A percentile compares a stretch with the other conserved stretches of the same genome.
These are phyloP conservation scores for Raddia guianensis DNA, from an alignment of 176 grass and related monocot genomes.

Conservation along the genomic window DNA sequence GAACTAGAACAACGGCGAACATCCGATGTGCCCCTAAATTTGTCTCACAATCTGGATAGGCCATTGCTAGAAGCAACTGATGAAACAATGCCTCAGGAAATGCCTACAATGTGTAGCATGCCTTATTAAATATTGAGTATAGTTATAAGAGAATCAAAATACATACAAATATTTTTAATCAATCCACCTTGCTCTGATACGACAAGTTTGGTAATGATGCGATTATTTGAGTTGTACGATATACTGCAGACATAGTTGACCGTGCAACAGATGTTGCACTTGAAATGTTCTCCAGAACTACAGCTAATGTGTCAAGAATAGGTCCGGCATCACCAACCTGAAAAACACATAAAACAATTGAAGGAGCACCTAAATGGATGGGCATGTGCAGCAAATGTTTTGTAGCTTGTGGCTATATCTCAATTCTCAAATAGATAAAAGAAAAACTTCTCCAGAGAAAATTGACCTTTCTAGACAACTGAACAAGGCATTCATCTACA, in stretches of 20 bases:
- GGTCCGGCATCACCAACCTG: conserved; percentile 95
- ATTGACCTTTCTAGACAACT: conserved; percentile 77
- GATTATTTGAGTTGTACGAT: conserved; percentile 86
- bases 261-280: conserved; percentile 58
- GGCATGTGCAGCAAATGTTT: conserved; percentile 14
- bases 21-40: conserved; percentile 80
- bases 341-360: conserved; percentile 31
- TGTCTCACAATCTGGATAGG: conserved; percentile 84
- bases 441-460: conserved; percentile 26
- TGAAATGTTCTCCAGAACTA: conserved; percentile 85
- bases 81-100: conserved; percentile 97
- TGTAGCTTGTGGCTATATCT: conserved; percentile 20
- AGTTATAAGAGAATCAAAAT: conserved; percentile 13
- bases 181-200: conserved; percentile 79
- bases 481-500: conserved; percentile 81
- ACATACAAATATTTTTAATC: conserved; percentile 29
- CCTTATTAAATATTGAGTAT: conserved; percentile 21
- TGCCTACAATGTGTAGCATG: conserved; percentile 51
- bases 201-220: conserved; percentile 78
- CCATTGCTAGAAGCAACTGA: conserved; percentile 84
- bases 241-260: conserved; percentile 77
- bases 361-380: conserved; percentile 10
- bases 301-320: conserved; percentile 88
- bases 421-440: background rate
- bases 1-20: conserved; percentile 94